These are phyloP conservation scores for Populus hybrid DNA, from an alignment of 441 rosid species.

Conservation along the genomic window DNA sequence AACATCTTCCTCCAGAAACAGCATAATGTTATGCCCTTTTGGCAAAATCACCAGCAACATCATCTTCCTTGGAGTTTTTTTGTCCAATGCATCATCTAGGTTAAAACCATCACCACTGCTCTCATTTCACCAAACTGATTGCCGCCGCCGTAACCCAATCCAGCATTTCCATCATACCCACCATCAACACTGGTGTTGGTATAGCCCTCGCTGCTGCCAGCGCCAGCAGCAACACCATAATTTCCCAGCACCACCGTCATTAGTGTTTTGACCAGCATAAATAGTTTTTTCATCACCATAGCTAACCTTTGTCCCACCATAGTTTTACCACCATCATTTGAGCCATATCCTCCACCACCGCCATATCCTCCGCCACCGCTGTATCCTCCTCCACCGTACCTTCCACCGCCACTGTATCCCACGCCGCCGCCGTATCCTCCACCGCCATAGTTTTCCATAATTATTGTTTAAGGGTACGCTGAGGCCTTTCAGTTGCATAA, in stretches of 20 bases:
- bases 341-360: no score
- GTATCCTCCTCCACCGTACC: no score
- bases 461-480: no score
- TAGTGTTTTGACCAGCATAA: conserved; percentile 22
- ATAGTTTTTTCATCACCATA: no score
- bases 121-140: conserved; percentile 29
- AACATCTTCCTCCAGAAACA: not conserved
- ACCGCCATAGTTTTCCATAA: no score
- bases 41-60: conserved; percentile 42
- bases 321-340: no score
- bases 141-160: conserved; percentile 7
- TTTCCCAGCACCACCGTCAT: conserved; percentile 26
- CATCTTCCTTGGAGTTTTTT: conserved; percentile 40
- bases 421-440: no score
- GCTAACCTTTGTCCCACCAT: no score
- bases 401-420: no score
- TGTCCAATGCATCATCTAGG: conserved; percentile 17
- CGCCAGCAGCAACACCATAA: conserved; percentile 24
- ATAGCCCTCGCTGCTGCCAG: conserved; percentile 18
- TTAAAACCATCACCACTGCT: conserved; percentile 23
- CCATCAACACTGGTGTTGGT: conserved; percentile 6
- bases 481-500: no score
- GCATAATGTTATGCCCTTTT: conserved; percentile 55
- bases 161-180: conserved; percentile 15
- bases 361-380: no score